Base-by-base conservation (phyloP, 1,284 basidiomycete species). In the Cryptococcus maquisensis region DNA sequence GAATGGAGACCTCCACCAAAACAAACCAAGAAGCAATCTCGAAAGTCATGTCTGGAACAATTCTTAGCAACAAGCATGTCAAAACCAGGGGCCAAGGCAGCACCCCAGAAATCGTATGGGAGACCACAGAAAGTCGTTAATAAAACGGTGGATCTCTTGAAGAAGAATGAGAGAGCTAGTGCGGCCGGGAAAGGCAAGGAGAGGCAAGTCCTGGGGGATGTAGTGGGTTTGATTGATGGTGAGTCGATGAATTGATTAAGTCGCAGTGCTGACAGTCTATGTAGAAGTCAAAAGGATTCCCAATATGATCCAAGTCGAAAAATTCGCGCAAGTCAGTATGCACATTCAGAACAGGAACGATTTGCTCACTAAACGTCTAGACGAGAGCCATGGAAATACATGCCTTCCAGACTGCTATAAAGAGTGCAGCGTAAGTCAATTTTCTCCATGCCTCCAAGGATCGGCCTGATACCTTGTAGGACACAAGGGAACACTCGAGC, bases 401-500 rank as follows among this genome's bases (percentile, higher is more conserved):
- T 45, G 88, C 91, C 0, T 90, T 96, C 85, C 84, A 92, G 60
- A 82, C 80, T 23, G 86, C 90, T 0, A 93, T 95, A 80, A 84
- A 87, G 72, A 80, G 79, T 40, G 85, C 90, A 39, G 82, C 84
- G 91, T 86, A 64, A 51, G 79, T 62, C 9, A 3, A 16, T 18
- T 39, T 28, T n/a, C 18, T 15, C 4, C 42, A 9, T 5, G 5
- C 10, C 10, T 10, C 28, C 28, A 32, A 6, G 28, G 10, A 32
- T 23, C 38, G 40, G 47, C 26, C 54, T 59, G 46, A 63, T 45
- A 24, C 7, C 4, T n/a, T 10, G 16, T 62, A 74, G 73, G 18
- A 64, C 69, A 15, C 83, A 81, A 57, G 83, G 85, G 23, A 88
- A 85, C 0, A 84, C 88, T 56, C 81, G 93, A 53, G 89, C 86